phyloP scores from a whole-genome alignment of 768 basidiomycete species.

The Strobilomyces echinocephalus region DNA sequence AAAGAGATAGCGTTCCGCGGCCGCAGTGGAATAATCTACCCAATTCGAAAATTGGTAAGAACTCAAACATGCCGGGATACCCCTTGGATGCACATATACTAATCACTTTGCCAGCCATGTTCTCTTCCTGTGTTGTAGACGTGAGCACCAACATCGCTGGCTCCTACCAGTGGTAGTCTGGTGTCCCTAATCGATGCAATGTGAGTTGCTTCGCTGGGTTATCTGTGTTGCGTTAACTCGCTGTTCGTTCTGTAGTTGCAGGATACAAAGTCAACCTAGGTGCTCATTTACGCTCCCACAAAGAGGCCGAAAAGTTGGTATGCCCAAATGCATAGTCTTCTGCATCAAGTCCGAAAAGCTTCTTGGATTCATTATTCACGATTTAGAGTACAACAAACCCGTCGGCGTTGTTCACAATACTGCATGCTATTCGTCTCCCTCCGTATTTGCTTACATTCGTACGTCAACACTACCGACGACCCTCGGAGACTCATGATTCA shows the following conservation, averaged over 20 bases:
- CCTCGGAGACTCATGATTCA: constrained; percentile 26
- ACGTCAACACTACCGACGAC: constrained; percentile 33
- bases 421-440: constrained; percentile 44
- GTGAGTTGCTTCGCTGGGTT: constrained; percentile 21
- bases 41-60: constrained; percentile 19
- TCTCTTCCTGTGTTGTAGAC: constrained; percentile 56
- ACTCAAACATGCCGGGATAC: not conserved
- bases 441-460: constrained; percentile 43
- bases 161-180: constrained; percentile 29
- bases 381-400: constrained; percentile 55
- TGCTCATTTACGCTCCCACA: constrained; percentile 45
- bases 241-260: constrained; percentile 19
- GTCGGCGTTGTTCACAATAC: constrained; percentile 44
- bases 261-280: constrained; percentile 20
- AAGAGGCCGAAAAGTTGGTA: constrained; percentile 44
- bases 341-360: constrained; percentile 24
- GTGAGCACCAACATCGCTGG: constrained; percentile 51
- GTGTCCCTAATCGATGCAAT: constrained; percentile 36
- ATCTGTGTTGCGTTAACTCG: not conserved
- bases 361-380: not conserved
- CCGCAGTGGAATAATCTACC: constrained; percentile 30
- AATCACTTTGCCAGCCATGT: constrained; percentile 33
- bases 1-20: constrained; percentile 32
- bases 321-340: constrained; percentile 43
- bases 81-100: constrained; percentile 4